phyloP scores from a whole-genome alignment of 768 basidiomycete genomes.

The Boletus vermiculosoides region DNA sequence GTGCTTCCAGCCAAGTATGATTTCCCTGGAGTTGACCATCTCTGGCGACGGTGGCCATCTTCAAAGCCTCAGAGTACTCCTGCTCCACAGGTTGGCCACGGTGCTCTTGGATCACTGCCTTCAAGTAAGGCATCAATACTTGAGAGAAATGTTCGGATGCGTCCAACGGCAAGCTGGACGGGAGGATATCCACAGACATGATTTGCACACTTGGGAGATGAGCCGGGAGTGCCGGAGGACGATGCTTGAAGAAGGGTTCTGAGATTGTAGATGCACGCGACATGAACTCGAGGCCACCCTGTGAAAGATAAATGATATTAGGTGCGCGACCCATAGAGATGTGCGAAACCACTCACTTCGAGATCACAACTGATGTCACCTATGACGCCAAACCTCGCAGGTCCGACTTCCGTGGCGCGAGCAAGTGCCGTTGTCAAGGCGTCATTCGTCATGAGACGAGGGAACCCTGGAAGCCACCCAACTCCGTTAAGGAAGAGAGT shows the following conservation, averaged over 20 bases:
- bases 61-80: slow-evolving; percentile 44
- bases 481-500: slow-evolving; percentile 84
- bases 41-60: slow-evolving; percentile 68
- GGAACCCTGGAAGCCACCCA: slow-evolving; percentile 79
- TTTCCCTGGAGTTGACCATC: slow-evolving; percentile 51
- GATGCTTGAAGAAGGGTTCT: slow-evolving; percentile 62
- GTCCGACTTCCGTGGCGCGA: slow-evolving; percentile 48
- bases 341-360: slow-evolving; percentile 43
- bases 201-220: slow-evolving; percentile 64
- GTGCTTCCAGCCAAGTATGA: slow-evolving; percentile 58
- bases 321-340: neutral
- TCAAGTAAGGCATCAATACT: slow-evolving; percentile 66
- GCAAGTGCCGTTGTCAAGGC: slow-evolving; percentile 54
- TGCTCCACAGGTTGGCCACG: slow-evolving; percentile 27
- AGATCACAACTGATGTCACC: slow-evolving; percentile 91
- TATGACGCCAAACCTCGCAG: slow-evolving; percentile 63
- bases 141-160: slow-evolving; percentile 76
- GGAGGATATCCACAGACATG: slow-evolving; percentile 91
- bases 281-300: slow-evolving; percentile 88
- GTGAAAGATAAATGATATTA: neutral
- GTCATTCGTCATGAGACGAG: slow-evolving; percentile 71
- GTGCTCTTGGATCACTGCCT: slow-evolving; percentile 49
- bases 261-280: slow-evolving; percentile 74
- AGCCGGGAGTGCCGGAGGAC: slow-evolving; percentile 40
- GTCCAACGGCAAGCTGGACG: slow-evolving; percentile 78